Conservation (phyloP, 2,329 filamentous ascomycete species). For the Sphaerulina musiva region DNA sequence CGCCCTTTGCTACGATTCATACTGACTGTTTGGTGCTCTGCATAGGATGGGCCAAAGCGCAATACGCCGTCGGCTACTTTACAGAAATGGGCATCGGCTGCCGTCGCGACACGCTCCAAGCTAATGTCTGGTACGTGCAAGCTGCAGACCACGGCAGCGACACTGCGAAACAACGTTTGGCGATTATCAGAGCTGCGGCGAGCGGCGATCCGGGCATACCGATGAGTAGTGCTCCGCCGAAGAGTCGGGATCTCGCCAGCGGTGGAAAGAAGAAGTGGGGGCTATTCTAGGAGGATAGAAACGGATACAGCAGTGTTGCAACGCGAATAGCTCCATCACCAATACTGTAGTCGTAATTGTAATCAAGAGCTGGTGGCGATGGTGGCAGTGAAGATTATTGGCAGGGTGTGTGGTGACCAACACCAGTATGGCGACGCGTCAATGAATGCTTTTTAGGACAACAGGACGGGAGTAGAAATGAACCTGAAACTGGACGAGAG, state of each 20-base stretch:
- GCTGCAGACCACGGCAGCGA: constrained; percentile 89
- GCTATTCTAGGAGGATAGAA: constrained; percentile 1
- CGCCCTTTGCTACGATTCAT: too few relatives aligned
- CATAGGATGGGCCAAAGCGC: constrained; percentile 60
- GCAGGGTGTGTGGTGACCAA: too few relatives aligned
- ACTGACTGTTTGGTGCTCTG: constrained; percentile 5
- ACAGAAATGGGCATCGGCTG: constrained; percentile 98
- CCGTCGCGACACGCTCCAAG: constrained; percentile 86
- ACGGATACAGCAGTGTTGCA: neutral
- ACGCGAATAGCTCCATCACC: too few relatives aligned
- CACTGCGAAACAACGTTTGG: constrained; percentile 76
- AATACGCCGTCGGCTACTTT: constrained; percentile 94
- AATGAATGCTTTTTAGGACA: too few relatives aligned
- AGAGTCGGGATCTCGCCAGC: constrained; percentile 27
- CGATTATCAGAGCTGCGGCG: constrained; percentile 79
- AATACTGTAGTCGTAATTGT: too few relatives aligned
- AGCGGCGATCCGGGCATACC: constrained; percentile 46
- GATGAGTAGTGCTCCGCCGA: constrained; percentile 32
- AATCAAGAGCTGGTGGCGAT: too few relatives aligned
- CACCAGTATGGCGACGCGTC: too few relatives aligned
- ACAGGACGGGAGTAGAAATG: too few relatives aligned
- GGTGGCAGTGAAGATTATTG: too few relatives aligned
- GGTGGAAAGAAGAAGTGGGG: constrained; percentile 8
- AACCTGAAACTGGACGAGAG: too few relatives aligned
- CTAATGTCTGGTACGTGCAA: constrained; percentile 97